phyloP scores from a whole-genome alignment of 148 eudicot species.

The Euryodendron excelsum region DNA sequence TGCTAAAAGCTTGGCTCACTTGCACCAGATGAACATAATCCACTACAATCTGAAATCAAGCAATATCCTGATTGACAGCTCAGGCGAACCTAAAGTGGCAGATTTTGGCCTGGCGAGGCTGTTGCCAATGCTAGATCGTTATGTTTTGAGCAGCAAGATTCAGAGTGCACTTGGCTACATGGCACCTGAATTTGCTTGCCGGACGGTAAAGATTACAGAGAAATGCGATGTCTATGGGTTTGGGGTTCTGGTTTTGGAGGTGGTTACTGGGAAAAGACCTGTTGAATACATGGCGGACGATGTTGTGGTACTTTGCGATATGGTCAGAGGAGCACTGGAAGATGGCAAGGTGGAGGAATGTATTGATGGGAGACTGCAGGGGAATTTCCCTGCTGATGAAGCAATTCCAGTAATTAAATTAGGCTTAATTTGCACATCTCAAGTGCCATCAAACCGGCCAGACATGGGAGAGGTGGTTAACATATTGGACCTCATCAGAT shows the following conservation, averaged over 20 bases:
- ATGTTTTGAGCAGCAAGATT: conserved; percentile 83
- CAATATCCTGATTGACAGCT: conserved; percentile 62
- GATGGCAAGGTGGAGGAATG: conserved; percentile 91
- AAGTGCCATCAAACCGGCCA: conserved; percentile 91
- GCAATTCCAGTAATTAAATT: conserved; percentile 80
- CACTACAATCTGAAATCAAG: conserved; percentile 93
- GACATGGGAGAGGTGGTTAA: conserved; percentile 90
- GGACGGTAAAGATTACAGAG: conserved; percentile 78
- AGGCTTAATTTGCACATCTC: conserved; percentile 87
- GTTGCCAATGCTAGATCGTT: conserved; percentile 80
- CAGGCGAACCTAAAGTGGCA: conserved; percentile 75
- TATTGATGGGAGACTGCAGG: conserved; percentile 58
- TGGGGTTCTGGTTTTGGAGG: conserved; percentile 73
- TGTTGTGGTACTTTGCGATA: conserved; percentile 83
- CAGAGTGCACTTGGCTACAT: conserved; percentile 94
- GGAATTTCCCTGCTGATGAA: conserved; percentile 79
- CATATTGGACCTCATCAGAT: conserved; percentile 78
- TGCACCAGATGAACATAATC: conserved; percentile 73
- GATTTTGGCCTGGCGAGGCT: conserved; percentile 80
- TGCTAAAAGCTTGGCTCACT: conserved; percentile 80
- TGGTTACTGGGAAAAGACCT: conserved; percentile 74
- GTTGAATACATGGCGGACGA: conserved; percentile 99
- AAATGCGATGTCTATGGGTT: conserved; percentile 93
- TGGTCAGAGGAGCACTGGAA: conserved; percentile 84
- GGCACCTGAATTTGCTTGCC: conserved; percentile 96